Conservation (phyloP, 2,329 filamentous ascomycete species). For the Orbilia ellipsospora region DNA sequence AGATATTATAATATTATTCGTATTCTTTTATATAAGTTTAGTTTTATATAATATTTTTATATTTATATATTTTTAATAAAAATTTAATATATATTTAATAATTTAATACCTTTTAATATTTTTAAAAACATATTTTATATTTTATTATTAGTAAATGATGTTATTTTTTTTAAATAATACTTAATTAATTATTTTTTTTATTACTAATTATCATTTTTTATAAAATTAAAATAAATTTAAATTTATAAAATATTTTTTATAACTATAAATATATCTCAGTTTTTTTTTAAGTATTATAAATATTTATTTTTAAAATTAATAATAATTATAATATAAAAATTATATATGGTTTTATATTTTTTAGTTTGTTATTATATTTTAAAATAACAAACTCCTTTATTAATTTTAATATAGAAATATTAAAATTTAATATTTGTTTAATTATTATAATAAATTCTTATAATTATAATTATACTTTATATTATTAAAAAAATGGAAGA, state of each 20-base stretch:
- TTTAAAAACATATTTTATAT: neutral
- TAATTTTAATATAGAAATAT: too few species aligned
- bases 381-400: too few species aligned
- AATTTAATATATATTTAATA: conserved; percentile 2
- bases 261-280: too few species aligned
- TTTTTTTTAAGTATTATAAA: too few species aligned
- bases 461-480: conserved; percentile 1
- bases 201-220: neutral
- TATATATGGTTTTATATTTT: too few species aligned
- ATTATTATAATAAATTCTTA: neutral
- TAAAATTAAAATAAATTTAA: neutral
- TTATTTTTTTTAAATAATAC: neutral
- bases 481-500: neutral
- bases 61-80: neutral
- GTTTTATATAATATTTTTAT: neutral
- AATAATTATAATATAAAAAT: too few species aligned
- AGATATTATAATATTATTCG: conserved; percentile 1
- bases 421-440: too few species aligned
- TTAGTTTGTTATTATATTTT: too few species aligned
- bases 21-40: conserved; percentile 5
- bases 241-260: neutral
- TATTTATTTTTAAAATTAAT: too few species aligned
- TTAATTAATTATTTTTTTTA: neutral
- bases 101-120: neutral
- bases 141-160: neutral